Evolutionary conservation across 1,139 yeast genomes (phyloP).

Genomic region (Geotrichum candidum): DNA sequence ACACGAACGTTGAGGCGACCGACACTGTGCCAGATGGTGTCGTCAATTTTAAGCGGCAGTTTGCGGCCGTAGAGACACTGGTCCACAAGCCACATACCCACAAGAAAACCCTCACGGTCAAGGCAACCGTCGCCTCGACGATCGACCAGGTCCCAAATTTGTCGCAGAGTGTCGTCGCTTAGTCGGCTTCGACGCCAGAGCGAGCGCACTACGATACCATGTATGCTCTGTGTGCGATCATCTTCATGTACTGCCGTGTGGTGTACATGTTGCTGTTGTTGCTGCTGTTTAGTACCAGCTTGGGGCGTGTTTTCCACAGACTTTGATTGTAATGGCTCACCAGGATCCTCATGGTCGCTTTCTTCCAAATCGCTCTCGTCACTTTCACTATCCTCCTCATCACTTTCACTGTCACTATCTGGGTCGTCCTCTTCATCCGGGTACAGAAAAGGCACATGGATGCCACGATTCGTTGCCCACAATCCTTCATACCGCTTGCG

Average conservation of each 20-base stretch:
- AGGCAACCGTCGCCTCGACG: constrained; percentile 68
- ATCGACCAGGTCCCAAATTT: constrained; percentile 80
- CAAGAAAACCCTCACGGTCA: constrained; percentile 74
- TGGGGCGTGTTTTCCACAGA: background rate
- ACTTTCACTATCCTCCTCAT: constrained; percentile 14
- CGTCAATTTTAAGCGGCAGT: constrained; percentile 54
- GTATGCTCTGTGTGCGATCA: constrained; percentile 44
- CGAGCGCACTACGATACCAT: constrained; percentile 64
- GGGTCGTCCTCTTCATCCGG: constrained; percentile 27
- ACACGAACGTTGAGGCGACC: constrained; percentile 39
- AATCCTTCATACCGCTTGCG: constrained; percentile 85
- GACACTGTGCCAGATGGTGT: constrained; percentile 38
- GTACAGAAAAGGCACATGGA: constrained; percentile 43
- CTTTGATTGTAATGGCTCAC: constrained; percentile 7
- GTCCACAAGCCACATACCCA: constrained; percentile 95
- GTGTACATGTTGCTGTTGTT: background rate
- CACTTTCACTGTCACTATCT: constrained; percentile 11
- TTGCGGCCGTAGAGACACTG: constrained; percentile 93
- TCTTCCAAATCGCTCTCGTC: constrained; percentile 11
- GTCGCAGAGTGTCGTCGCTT: constrained; percentile 54
- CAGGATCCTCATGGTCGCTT: constrained; percentile 6
- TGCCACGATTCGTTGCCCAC: constrained; percentile 83
- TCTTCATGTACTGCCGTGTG: constrained; percentile 29
- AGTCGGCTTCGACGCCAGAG: constrained; percentile 76
- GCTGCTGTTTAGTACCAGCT: constrained; percentile 17